A percentile compares a stretch with the other conserved stretches of the same genome.
phyloP scores from a whole-genome alignment of 148 eudicot species.

The Pouteria glomerata region DNA sequence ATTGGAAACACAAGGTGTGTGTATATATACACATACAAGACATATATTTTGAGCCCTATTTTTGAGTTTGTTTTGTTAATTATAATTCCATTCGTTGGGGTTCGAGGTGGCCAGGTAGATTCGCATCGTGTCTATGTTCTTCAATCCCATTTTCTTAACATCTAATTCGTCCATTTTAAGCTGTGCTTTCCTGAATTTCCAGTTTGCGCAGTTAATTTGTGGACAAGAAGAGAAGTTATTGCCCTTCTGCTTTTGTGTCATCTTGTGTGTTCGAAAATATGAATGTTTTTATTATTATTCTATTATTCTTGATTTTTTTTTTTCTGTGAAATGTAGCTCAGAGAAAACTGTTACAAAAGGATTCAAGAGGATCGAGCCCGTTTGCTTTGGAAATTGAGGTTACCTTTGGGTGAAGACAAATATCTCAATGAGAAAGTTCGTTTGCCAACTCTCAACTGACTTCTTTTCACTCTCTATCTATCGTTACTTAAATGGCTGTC shows the following conservation, averaged over 20 bases:
- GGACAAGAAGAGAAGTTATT: background rate
- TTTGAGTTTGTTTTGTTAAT: background rate
- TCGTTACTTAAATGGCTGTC: too few species aligned
- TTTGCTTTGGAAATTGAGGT: constrained; percentile 70
- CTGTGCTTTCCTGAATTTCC: background rate
- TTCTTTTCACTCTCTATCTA: background rate
- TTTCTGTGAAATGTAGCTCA: constrained; percentile 39
- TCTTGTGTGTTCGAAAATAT: background rate
- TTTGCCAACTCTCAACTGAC: background rate
- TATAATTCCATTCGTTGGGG: background rate
- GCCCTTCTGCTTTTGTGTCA: background rate
- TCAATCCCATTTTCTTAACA: background rate
- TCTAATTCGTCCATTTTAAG: background rate
- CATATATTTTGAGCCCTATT: background rate
- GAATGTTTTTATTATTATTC: background rate
- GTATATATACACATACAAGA: background rate
- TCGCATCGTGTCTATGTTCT: background rate
- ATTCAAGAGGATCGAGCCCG: constrained; percentile 63
- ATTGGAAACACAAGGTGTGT: constrained; percentile 64
- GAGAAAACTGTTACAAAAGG: constrained; percentile 73
- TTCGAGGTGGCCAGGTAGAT: background rate
- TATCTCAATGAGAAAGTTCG: constrained; percentile 40
- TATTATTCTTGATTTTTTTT: too few species aligned
- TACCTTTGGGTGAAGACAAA: constrained; percentile 27
- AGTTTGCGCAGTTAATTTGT: background rate